Evolutionary conservation across 2,329 filamentous ascomycete species (phyloP).

Genomic region (Fusarium subglutinans): DNA sequence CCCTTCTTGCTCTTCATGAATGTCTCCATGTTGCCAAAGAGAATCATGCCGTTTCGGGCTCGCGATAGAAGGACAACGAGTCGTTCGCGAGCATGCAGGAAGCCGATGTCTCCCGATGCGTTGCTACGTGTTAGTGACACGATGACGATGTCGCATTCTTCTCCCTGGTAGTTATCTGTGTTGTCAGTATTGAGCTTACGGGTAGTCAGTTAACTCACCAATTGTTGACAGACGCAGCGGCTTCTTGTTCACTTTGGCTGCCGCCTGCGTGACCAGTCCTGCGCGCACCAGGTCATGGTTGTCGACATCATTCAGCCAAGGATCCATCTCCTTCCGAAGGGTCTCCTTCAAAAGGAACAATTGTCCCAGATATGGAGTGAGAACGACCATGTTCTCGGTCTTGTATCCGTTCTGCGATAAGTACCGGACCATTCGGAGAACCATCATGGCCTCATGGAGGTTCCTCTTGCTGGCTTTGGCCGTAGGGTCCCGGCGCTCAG

Average conservation of each 20-base stretch:
- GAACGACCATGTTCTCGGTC: slow-evolving; percentile 70
- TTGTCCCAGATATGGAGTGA: slow-evolving; percentile 79
- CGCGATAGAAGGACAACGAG: slow-evolving; percentile 76
- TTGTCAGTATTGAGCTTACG: background rate
- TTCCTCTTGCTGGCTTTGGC: slow-evolving; percentile 67
- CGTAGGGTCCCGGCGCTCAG: slow-evolving; percentile 61
- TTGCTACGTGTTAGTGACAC: slow-evolving; percentile 76
- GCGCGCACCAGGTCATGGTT: slow-evolving; percentile 66
- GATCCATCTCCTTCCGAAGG: slow-evolving; percentile 67
- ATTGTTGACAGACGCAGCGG: slow-evolving; percentile 73
- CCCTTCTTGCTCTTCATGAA: slow-evolving; percentile 64
- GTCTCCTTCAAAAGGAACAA: slow-evolving; percentile 64
- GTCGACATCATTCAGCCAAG: slow-evolving; percentile 75
- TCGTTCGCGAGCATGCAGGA: slow-evolving; percentile 72
- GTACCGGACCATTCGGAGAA: slow-evolving; percentile 71
- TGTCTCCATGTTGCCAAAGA: slow-evolving; percentile 75
- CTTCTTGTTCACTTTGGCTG: slow-evolving; percentile 60
- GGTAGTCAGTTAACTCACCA: slow-evolving; percentile 55
- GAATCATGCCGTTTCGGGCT: slow-evolving; percentile 71
- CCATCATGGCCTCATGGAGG: slow-evolving; percentile 71
- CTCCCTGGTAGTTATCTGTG: slow-evolving; percentile 80
- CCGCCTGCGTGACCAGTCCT: slow-evolving; percentile 66
- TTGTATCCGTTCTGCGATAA: slow-evolving; percentile 77
- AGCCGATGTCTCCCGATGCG: slow-evolving; percentile 70
- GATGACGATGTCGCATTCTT: slow-evolving; percentile 79